Evolutionary conservation across 441 rosid genomes (phyloP).

Genomic region (Raphanus hybrid): DNA sequence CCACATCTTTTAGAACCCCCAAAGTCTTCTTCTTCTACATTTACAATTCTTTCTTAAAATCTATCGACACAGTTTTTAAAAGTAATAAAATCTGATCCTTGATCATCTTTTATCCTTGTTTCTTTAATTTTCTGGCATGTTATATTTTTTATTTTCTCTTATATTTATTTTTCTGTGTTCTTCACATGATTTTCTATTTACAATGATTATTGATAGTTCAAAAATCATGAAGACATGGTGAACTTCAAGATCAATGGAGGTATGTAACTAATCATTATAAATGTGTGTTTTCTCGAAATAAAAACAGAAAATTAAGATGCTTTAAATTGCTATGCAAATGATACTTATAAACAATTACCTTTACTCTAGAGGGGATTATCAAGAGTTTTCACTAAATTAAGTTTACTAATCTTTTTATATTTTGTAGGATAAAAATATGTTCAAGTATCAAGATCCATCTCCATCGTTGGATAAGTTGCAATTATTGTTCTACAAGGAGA

Average conservation of each 20-base stretch:
- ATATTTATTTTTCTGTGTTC: background rate
- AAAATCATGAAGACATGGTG: background rate
- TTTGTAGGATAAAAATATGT: background rate
- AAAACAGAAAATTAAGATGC: background rate
- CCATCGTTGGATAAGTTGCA: background rate
- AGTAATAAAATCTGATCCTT: background rate
- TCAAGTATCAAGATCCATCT: background rate
- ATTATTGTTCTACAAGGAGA: background rate
- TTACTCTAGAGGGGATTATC: background rate
- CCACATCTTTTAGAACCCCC: background rate
- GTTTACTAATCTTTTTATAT: background rate
- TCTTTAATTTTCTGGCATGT: background rate
- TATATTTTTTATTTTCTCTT: background rate
- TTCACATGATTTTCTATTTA: too few relatives aligned
- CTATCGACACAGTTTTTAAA: background rate
- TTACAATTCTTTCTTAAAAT: background rate
- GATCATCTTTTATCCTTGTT: background rate
- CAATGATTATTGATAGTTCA: background rate
- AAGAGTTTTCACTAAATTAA: background rate
- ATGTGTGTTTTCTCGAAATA: background rate
- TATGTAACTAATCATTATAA: background rate
- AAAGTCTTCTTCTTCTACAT: background rate
- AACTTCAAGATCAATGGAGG: background rate
- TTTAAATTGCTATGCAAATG: background rate
- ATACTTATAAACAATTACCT: background rate